Base-by-base conservation (phyloP, 2,329 filamentous ascomycete genomes). In the Fusarium luffae region DNA sequence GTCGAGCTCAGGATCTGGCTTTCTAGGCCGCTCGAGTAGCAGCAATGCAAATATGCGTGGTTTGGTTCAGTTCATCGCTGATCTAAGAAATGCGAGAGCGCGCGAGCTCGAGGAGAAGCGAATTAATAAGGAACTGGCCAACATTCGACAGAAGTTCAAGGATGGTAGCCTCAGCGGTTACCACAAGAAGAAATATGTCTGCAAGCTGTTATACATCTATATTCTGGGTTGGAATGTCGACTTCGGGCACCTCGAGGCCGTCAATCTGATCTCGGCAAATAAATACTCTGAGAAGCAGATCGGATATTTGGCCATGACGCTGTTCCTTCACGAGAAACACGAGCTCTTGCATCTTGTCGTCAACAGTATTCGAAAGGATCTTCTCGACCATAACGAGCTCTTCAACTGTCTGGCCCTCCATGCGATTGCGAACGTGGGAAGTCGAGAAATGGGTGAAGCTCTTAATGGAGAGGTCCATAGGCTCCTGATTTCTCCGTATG, bases 271-370 rank as follows among this genome's bases (percentile, higher is more conserved):
- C 74, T 98, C 95, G 28, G 94, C 95, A 59, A 94, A 87, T 77
- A 99, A 98, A 79, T 99, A 98, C 82, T 98, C 95, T 23, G 96
- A 99, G 80, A 99, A 99, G 84, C 96, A 99, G 85, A 99, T 99
- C 78, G 96, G 96, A 59, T 99, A 99, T 79, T 87, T 99, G 74
- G 96, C 96, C 55, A 97, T 99, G 81, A 99, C 96, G 3, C 86
- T 99, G 58, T 98, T 99, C 82, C 85, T 99, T 42, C 96, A 99
- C 81, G 96, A 99, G 82, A 90, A 97, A 80, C 96, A 99, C 82
- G 96, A 99, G 81, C 86, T 99, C 69, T 84, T 99, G 69, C 96
- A 98, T 80, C 83, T 99, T 72, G 96, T 99, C 32, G 94, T 99
- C 76, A 99, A 99, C 84, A 98, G 95, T 78, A 98, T 99, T 83